A percentile compares a stretch with the other conserved stretches of the same genome.
Conservation (phyloP, 192 early-diverging fungal species). For the Coemansia sp. region DNA sequence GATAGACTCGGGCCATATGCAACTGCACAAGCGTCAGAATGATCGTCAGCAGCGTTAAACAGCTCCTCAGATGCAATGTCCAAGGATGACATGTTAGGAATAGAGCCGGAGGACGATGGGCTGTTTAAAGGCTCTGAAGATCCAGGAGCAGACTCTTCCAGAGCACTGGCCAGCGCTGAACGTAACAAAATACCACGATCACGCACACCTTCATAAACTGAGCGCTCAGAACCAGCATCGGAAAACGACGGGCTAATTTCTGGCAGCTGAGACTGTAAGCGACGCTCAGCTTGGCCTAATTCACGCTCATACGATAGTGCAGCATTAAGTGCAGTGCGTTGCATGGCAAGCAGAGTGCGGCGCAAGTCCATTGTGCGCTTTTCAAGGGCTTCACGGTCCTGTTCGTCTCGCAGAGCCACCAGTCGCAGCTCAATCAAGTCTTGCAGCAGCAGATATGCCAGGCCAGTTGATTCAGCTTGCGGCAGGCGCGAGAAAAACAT, state of each 20-base stretch:
- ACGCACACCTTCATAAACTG: conserved; percentile 42
- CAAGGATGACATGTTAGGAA: background rate
- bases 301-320: conserved; percentile 49
- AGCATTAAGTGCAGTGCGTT: conserved; percentile 46
- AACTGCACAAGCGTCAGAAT: too few relatives aligned
- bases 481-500: conserved; percentile 28
- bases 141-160: background rate
- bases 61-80: too few relatives aligned
- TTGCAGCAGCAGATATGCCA: conserved; percentile 43
- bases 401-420: conserved; percentile 31
- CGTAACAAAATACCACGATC: conserved; percentile 47
- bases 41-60: too few relatives aligned
- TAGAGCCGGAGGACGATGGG: background rate
- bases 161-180: conserved; percentile 38
- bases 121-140: conserved; percentile 3
- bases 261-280: conserved; percentile 3
- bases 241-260: background rate
- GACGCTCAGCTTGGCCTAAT: conserved; percentile 45
- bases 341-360: conserved; percentile 52
- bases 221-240: conserved; percentile 6
- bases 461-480: conserved; percentile 27
- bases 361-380: conserved; percentile 44
- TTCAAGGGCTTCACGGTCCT: conserved; percentile 24
- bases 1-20: too few relatives aligned
- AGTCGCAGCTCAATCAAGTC: conserved; percentile 47